Evolutionary conservation across 2,329 filamentous ascomycete species (phyloP), one percentile per base, ranked within the genome.

Genomic region (Aspergillus caelatus): DNA sequence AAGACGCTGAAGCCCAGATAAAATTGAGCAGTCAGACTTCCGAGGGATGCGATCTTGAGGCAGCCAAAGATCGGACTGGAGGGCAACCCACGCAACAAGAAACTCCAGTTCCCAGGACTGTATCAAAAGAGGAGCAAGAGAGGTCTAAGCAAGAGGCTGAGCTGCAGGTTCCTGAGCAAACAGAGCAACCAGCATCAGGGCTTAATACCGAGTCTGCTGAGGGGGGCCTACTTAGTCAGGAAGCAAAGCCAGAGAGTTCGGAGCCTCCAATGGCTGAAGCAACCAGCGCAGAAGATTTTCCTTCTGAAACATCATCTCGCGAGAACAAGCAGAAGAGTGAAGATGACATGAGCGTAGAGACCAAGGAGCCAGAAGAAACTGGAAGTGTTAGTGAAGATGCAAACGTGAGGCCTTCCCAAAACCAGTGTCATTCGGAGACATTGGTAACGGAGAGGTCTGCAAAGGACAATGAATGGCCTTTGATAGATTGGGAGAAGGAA

Each of bases 61-160:
- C 34, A n/a, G 56, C 41, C 11, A 66, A 70, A 5, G 67, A 73
- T 7, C 32, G 54, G 39, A 48, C 62, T 57, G 65, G 59, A 58
- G 53, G 50, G 32, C 43, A 55, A 62, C 16, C 61, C 54, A 23
- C 58, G 2, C 54, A 63, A 41, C 53, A 64, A 9, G 64, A 62
- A 28, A 21, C 59, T 11, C 53, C 57, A 14, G 63, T 62, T 9
- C 43, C 68, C 14, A 26, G 68, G 36, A 65, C 67, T 39, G 67
- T 68, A 12, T 75, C 73, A 54, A 79, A 79, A 67, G 80, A 79
- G 61, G 72, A 78, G 69, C 75, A 80, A 62, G 71, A 61, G 57
- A 76, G 71, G 60, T 70, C 71, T 28, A 72, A 75, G 68, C 73
- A 76, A 55, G 69, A 71, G 43, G 64, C 56, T 19, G 67, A 69